phyloP scores from a whole-genome alignment of 306 rosid species.

The Prunus mongolica region DNA sequence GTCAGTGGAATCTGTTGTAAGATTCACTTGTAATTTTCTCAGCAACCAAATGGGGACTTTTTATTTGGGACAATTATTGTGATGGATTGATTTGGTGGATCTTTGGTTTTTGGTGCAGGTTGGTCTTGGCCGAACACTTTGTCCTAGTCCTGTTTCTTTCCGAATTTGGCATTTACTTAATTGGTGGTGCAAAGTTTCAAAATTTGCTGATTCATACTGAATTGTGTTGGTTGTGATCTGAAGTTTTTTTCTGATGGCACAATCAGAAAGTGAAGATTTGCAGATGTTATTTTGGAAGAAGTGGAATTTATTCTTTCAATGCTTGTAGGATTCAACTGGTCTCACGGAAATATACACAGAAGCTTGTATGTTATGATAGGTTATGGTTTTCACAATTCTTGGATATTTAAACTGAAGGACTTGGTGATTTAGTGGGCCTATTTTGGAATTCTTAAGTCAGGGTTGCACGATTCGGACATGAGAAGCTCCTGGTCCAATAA shows the following conservation, averaged over 20 bases:
- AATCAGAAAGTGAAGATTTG: slow-evolving; percentile 7
- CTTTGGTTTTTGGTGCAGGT: slow-evolving; percentile 42
- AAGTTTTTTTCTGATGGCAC: slow-evolving; percentile 22
- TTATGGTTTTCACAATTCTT: slow-evolving; percentile 38
- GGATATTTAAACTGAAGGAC: slow-evolving; percentile 41
- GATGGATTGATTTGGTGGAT: slow-evolving; percentile 33
- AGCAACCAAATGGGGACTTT: slow-evolving; percentile 5
- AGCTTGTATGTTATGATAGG: slow-evolving; percentile 42
- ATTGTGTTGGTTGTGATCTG: slow-evolving; percentile 14
- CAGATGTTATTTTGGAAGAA: slow-evolving; percentile 32
- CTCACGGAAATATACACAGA: slow-evolving; percentile 34
- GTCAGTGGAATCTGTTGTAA: slow-evolving; percentile 13
- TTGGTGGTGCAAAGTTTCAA: slow-evolving; percentile 6
- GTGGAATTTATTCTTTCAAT: slow-evolving; percentile 42
- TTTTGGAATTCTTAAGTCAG: slow-evolving; percentile 18
- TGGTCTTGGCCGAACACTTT: slow-evolving; percentile 33
- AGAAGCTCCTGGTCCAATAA: slow-evolving; percentile 85
- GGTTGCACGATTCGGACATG: slow-evolving; percentile 63
- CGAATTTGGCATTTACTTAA: slow-evolving; percentile 15
- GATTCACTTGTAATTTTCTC: slow-evolving; percentile 14
- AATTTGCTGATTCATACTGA: slow-evolving; percentile 21
- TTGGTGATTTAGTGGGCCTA: slow-evolving; percentile 34
- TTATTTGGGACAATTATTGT: neutral
- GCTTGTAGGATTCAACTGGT: slow-evolving; percentile 35
- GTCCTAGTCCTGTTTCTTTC: slow-evolving; percentile 17